A percentile compares a stretch with the other conserved stretches of the same genome.
phyloP scores from a whole-genome alignment of 2,329 filamentous ascomycete species.

The Metarhizium robertsii region DNA sequence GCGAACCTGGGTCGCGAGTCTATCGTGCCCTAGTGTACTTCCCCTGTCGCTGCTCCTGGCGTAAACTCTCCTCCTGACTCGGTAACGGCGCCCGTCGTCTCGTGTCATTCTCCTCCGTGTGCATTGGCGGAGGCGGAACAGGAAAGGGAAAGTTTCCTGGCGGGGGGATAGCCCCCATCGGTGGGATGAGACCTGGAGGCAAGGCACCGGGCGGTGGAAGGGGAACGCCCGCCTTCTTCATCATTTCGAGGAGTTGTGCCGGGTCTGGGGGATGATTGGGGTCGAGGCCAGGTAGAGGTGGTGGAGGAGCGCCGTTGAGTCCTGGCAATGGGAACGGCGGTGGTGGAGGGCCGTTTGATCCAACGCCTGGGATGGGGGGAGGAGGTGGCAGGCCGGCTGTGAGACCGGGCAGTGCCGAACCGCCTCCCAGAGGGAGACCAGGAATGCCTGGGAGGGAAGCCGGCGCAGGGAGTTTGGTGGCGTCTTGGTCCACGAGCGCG shows the following conservation, averaged over 20 bases:
- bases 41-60: conserved; percentile 62
- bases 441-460: conserved; percentile 49
- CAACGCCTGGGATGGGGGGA: conserved; percentile 38
- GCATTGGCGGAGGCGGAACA: conserved; percentile 29
- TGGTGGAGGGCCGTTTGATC: conserved; percentile 32
- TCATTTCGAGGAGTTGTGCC: conserved; percentile 52
- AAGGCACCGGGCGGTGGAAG: conserved; percentile 42
- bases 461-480: conserved; percentile 40
- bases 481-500: conserved; percentile 81
- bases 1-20: not conserved
- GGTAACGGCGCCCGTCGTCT: conserved; percentile 61
- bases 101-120: conserved; percentile 23
- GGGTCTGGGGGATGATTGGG: conserved; percentile 52
- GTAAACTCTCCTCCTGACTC: conserved; percentile 74
- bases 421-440: conserved; percentile 40
- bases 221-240: conserved; percentile 55
- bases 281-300: conserved; percentile 46
- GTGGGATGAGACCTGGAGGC: conserved; percentile 32
- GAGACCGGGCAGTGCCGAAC: conserved; percentile 27
- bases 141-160: conserved; percentile 24
- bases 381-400: conserved; percentile 31
- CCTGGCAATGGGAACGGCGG: conserved; percentile 45
- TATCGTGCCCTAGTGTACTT: conserved; percentile 48
- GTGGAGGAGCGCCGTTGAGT: conserved; percentile 35
- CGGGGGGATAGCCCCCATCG: conserved; percentile 15